Evolutionary conservation across 768 basidiomycete species (phyloP).

Genomic region (Amanita phalloides): DNA sequence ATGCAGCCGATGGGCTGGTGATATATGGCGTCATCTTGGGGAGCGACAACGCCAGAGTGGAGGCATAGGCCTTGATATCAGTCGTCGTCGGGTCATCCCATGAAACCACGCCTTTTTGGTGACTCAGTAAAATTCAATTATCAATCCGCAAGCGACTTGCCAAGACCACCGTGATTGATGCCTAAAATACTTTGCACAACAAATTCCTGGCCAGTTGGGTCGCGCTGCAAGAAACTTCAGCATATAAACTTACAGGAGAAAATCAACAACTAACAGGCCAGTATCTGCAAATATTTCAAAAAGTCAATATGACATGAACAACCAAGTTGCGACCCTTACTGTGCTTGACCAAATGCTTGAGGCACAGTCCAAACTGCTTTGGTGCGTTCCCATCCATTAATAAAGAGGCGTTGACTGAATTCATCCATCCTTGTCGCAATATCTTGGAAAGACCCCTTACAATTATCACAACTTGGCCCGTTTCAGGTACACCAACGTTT

Average conservation of each 20-base stretch:
- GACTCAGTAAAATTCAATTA: background rate
- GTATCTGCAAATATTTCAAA: constrained; percentile 18
- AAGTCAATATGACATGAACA: background rate
- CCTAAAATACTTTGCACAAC: constrained; percentile 53
- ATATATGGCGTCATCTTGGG: constrained; percentile 36
- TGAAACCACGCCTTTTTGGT: constrained; percentile 29
- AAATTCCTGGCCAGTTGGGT: constrained; percentile 62
- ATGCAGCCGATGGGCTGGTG: constrained; percentile 27
- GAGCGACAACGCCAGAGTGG: constrained; percentile 33
- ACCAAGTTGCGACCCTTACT: constrained; percentile 22
- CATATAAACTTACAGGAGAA: background rate
- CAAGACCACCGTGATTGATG: constrained; percentile 62
- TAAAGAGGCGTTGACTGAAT: constrained; percentile 45
- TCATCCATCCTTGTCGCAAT: constrained; percentile 58
- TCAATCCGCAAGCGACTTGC: constrained; percentile 16
- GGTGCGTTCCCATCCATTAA: constrained; percentile 57
- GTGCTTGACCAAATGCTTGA: constrained; percentile 60
- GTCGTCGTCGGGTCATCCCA: constrained; percentile 44
- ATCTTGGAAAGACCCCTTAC: constrained; percentile 61
- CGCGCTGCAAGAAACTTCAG: constrained; percentile 17
- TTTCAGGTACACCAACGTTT: background rate
- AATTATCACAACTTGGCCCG: constrained; percentile 38
- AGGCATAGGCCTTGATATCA: constrained; percentile 44
- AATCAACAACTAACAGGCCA: constrained; percentile 31
- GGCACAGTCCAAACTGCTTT: constrained; percentile 75